Conservation (phyloP, 306 rosid genomes). For the Echinosophora koreensis region DNA sequence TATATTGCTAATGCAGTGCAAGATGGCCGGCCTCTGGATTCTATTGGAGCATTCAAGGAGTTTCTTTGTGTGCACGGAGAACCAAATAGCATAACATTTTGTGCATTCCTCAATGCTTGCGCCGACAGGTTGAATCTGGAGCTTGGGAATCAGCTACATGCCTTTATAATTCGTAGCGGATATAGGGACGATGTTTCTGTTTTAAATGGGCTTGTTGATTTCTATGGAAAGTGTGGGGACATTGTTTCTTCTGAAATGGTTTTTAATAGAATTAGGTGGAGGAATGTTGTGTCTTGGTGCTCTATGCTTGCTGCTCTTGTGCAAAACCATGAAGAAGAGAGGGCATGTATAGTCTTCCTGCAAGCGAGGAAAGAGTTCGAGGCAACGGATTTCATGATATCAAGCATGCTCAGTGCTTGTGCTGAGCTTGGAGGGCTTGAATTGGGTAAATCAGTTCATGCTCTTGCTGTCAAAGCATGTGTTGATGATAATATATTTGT, state of each 20-base stretch:
- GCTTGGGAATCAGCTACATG: conserved; percentile 77
- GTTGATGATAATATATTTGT: conserved; percentile 79
- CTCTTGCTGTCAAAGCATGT: conserved; percentile 74
- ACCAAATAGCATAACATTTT: conserved; percentile 72
- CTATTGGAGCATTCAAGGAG: conserved; percentile 60
- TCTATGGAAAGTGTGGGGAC: conserved; percentile 83
- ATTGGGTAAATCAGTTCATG: conserved; percentile 79
- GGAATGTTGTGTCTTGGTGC: conserved; percentile 85
- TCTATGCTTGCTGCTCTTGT: conserved; percentile 73
- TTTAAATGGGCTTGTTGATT: conserved; percentile 79
- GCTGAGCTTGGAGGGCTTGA: conserved; percentile 80
- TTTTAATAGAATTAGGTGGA: conserved; percentile 55
- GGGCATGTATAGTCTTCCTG: conserved; percentile 73
- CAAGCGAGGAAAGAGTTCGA: conserved; percentile 63
- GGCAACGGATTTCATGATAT: conserved; percentile 82
- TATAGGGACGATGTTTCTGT: conserved; percentile 63
- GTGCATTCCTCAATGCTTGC: conserved; percentile 86
- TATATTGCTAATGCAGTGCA: conserved; percentile 83
- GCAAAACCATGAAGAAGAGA: conserved; percentile 78
- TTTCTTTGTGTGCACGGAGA: conserved; percentile 64
- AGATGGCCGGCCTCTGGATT: conserved; percentile 55
- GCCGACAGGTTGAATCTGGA: conserved; percentile 57
- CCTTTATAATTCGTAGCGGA: conserved; percentile 63
- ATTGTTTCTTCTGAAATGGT: conserved; percentile 63
- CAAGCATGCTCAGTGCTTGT: conserved; percentile 80